Percentiles rank a stretch among this genome's conserved stretches.
These are phyloP conservation scores for Coemansia sp. DNA, from an alignment of 192 early-diverging fungal genomes.

Conservation along the genomic window DNA sequence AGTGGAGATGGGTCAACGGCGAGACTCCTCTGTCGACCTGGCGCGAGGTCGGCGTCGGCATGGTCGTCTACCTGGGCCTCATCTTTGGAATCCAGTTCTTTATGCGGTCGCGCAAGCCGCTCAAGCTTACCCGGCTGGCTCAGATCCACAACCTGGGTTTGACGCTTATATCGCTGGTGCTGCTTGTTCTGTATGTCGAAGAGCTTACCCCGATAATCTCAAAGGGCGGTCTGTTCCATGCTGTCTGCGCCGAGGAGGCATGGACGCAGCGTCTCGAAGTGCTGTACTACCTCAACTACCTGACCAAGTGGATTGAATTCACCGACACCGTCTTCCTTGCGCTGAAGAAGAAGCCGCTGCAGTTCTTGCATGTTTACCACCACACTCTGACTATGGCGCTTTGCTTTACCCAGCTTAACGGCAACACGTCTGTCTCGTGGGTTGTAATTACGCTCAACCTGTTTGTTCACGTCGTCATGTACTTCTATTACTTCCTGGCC, in stretches of 20 bases:
- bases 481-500: conserved; percentile 85
- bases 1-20: conserved; percentile 56
- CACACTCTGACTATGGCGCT: conserved; percentile 88
- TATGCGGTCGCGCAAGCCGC: conserved; percentile 66
- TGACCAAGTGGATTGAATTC: conserved; percentile 90
- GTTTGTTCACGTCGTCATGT: conserved; percentile 89
- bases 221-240: conserved; percentile 67
- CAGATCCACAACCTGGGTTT: conserved; percentile 82
- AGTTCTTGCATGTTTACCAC: conserved; percentile 93
- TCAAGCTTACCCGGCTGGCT: conserved; percentile 70
- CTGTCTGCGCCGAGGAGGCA: conserved; percentile 65
- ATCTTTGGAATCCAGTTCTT: conserved; percentile 77
- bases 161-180: conserved; percentile 64
- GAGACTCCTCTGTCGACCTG: conserved; percentile 52
- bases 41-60: conserved; percentile 50
- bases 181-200: conserved; percentile 75
- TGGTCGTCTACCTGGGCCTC: conserved; percentile 64
- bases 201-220: conserved; percentile 71
- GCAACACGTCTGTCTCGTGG: conserved; percentile 65
- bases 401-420: conserved; percentile 79
- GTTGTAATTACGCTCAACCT: conserved; percentile 74
- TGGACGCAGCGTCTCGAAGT: conserved; percentile 81
- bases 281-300: conserved; percentile 89
- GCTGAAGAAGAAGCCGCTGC: conserved; percentile 79
- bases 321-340: conserved; percentile 86